phyloP scores from a whole-genome alignment of 306 rosid species.

The Quercus agrifolia region DNA sequence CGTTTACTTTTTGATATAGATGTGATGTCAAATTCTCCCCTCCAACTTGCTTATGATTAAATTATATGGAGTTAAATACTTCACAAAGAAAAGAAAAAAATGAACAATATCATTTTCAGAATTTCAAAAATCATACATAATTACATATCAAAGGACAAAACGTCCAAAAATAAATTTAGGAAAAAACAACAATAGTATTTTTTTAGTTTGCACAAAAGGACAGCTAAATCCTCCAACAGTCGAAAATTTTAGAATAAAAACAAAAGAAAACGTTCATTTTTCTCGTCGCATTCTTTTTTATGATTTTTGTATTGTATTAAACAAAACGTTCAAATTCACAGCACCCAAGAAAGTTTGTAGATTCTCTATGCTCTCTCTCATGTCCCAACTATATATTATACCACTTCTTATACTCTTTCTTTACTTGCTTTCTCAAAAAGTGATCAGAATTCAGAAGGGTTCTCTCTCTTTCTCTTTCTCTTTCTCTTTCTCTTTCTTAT shows the following conservation, averaged over 20 bases:
- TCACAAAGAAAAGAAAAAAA: too few species aligned
- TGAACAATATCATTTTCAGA: too few species aligned
- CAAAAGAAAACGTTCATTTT: constrained; percentile 66
- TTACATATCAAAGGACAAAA: too few species aligned
- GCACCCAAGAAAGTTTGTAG: constrained; percentile 44
- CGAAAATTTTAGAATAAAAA: constrained; percentile 41
- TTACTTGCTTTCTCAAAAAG: constrained; percentile 27
- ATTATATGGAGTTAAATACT: too few species aligned
- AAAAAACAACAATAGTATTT: not conserved
- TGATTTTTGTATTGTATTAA: constrained; percentile 6
- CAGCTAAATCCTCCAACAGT: not conserved
- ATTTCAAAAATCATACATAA: too few species aligned
- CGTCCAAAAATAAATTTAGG: too few species aligned
- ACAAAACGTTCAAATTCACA: constrained; percentile 63
- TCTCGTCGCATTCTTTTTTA: constrained; percentile 21
- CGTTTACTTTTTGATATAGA: too few species aligned
- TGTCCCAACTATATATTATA: constrained; percentile 26
- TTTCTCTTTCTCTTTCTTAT: constrained; percentile 33
- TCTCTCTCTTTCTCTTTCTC: constrained; percentile 8
- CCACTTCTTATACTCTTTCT: constrained; percentile 4
- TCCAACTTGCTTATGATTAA: too few species aligned
- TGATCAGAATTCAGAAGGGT: constrained; percentile 34
- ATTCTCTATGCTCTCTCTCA: constrained; percentile 30
- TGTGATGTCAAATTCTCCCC: too few species aligned
- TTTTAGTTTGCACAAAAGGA: too few species aligned